phyloP scores from a whole-genome alignment of 106 monocot species.

The Hemerocallis citrina region DNA sequence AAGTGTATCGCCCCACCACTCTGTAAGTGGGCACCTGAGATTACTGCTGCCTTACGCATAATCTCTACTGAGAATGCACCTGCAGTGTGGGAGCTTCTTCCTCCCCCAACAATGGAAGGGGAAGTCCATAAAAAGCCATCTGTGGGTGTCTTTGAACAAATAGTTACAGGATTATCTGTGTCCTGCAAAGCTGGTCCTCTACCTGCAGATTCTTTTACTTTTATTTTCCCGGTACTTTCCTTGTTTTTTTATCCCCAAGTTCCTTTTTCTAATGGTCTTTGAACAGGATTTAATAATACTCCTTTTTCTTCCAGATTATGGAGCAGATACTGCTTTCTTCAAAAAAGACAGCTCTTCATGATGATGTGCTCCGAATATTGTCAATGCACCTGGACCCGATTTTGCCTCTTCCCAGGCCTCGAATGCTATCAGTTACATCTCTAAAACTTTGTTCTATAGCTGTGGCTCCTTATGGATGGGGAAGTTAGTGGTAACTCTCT shows the following conservation, averaged over 20 bases:
- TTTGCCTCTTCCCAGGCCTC: constrained; percentile 85
- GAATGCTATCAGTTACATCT: constrained; percentile 74
- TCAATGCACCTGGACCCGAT: constrained; percentile 92
- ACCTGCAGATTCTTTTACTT: constrained; percentile 95
- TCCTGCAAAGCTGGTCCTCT: constrained; percentile 83
- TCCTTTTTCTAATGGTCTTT: background rate
- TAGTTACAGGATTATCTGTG: constrained; percentile 42
- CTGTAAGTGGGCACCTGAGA: constrained; percentile 75
- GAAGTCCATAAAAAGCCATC: constrained; percentile 31
- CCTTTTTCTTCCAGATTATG: constrained; percentile 45
- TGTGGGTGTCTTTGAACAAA: constrained; percentile 58
- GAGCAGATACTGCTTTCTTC: constrained; percentile 77
- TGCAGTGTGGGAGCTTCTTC: constrained; percentile 36
- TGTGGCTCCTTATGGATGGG: too few relatives aligned
- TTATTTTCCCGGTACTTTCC: constrained; percentile 74
- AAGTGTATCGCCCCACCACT: constrained; percentile 83
- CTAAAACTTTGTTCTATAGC: background rate
- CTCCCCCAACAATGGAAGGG: constrained; percentile 15
- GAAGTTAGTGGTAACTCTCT: too few relatives aligned
- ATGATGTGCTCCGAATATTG: constrained; percentile 72
- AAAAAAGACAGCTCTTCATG: constrained; percentile 86
- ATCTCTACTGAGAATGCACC: constrained; percentile 37
- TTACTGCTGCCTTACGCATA: constrained; percentile 72
- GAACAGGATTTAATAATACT: background rate
- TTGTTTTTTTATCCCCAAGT: background rate